Conservation (phyloP, 768 basidiomycete species). For the Lactifluus volemus region DNA sequence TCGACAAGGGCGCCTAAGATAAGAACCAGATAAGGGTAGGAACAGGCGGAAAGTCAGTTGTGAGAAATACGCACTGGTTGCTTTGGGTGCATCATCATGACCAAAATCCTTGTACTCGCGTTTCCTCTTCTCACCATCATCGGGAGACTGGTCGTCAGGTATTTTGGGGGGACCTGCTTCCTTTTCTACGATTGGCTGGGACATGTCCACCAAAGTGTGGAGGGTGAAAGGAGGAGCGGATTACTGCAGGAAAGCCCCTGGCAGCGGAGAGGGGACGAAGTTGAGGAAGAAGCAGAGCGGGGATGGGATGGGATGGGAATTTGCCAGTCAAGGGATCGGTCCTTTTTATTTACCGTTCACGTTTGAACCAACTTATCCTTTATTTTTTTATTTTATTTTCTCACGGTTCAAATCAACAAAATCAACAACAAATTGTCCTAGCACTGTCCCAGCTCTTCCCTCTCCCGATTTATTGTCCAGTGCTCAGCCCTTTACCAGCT, state of each 20-base stretch:
- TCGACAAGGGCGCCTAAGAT: conserved; percentile 73
- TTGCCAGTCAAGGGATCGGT: too few species aligned
- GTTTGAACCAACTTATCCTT: too few species aligned
- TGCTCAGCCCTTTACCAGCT: not conserved
- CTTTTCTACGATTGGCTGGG: conserved; percentile 47
- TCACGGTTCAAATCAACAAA: not conserved
- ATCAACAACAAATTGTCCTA: not conserved
- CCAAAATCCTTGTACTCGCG: conserved; percentile 85
- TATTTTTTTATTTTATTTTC: too few species aligned
- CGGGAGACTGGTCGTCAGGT: conserved; percentile 22
- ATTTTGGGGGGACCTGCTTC: conserved; percentile 50
- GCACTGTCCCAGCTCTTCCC: too few species aligned
- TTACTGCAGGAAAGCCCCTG: conserved; percentile 13
- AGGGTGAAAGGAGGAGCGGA: not conserved
- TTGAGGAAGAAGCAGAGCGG: conserved; percentile 2
- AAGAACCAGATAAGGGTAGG: conserved; percentile 5
- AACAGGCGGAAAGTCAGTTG: not conserved
- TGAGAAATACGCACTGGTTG: conserved; percentile 48
- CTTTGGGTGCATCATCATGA: conserved; percentile 51
- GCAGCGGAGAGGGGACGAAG: conserved; percentile 4
- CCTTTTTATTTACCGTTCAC: too few species aligned
- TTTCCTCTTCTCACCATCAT: conserved; percentile 41
- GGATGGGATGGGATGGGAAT: conserved; percentile 5
- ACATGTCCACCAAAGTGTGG: conserved; percentile 22
- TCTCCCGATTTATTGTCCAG: too few species aligned